phyloP scores from a whole-genome alignment of 257 asterid species.

The Solanum virginianum region DNA sequence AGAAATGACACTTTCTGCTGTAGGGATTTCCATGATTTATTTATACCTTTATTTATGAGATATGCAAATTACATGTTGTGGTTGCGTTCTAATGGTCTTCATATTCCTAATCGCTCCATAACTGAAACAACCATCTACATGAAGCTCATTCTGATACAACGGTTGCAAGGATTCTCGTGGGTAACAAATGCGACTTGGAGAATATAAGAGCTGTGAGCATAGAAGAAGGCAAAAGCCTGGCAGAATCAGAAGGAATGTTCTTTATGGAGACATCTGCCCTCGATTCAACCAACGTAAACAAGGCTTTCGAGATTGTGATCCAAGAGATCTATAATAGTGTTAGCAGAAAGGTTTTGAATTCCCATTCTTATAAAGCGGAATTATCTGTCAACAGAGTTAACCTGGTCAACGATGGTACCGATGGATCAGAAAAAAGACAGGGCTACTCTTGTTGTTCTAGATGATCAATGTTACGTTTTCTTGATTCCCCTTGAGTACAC shows the following conservation, averaged over 20 bases:
- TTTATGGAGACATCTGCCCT: slow-evolving; percentile 65
- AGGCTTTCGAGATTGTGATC: slow-evolving; percentile 44
- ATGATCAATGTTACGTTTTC: slow-evolving; percentile 8
- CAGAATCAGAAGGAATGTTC: slow-evolving; percentile 52
- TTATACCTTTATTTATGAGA: background rate
- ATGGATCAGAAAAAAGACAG: slow-evolving; percentile 25
- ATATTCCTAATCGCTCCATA: background rate
- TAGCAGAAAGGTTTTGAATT: slow-evolving; percentile 62
- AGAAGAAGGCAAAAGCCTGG: slow-evolving; percentile 49
- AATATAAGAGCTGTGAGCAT: slow-evolving; percentile 39
- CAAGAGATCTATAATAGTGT: slow-evolving; percentile 45
- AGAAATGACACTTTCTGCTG: background rate
- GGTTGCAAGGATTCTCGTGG: slow-evolving; percentile 50
- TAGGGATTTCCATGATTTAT: background rate
- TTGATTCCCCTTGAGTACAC: background rate
- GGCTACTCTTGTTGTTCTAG: slow-evolving; percentile 48
- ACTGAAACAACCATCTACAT: slow-evolving; percentile 1
- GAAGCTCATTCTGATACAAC: slow-evolving; percentile 60
- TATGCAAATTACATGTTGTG: background rate
- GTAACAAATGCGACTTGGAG: slow-evolving; percentile 45
- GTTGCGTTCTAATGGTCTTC: background rate
- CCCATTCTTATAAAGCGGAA: slow-evolving; percentile 50
- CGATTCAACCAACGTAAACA: slow-evolving; percentile 41
- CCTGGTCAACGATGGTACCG: slow-evolving; percentile 26
- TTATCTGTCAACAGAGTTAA: slow-evolving; percentile 42